These are phyloP conservation scores for Cercospora beticola DNA, from an alignment of 2,329 filamentous ascomycete species.

Conservation along the genomic window DNA sequence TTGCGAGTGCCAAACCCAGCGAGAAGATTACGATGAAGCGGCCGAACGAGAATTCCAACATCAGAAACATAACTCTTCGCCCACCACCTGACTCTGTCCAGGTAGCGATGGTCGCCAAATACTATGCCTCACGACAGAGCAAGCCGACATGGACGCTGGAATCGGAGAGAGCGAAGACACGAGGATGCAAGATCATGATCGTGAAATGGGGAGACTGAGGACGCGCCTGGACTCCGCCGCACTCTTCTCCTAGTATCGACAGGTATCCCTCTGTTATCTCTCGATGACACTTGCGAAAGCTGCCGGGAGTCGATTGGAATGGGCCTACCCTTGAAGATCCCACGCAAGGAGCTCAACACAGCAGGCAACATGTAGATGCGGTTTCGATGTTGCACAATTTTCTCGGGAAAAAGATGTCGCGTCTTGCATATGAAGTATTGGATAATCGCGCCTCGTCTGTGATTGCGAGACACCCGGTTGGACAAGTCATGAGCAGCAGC, in stretches of 20 bases:
- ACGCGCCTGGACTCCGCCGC: neutral
- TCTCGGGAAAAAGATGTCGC: neutral
- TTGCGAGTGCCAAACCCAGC: neutral
- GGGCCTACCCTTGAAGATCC: neutral
- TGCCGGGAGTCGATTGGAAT: neutral
- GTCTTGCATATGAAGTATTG: neutral
- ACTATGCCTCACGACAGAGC: neutral
- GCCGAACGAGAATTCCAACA: neutral
- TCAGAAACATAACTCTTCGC: neutral
- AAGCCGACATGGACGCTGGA: neutral
- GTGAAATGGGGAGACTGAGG: neutral
- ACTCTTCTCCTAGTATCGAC: neutral
- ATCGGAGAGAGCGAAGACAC: neutral
- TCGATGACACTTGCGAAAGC: neutral
- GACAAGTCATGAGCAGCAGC: neutral
- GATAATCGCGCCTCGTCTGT: neutral
- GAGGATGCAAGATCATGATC: neutral
- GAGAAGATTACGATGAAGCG: neutral
- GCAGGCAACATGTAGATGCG: no score
- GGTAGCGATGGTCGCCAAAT: neutral
- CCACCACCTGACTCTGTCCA: neutral
- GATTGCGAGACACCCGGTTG: neutral
- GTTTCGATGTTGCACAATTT: neutral
- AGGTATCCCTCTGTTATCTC: neutral
- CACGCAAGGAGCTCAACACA: no score